Evolutionary conservation across 225 moss, liverwort and hornwort species (phyloP).

Genomic region (Antitrichia curtipendula): DNA sequence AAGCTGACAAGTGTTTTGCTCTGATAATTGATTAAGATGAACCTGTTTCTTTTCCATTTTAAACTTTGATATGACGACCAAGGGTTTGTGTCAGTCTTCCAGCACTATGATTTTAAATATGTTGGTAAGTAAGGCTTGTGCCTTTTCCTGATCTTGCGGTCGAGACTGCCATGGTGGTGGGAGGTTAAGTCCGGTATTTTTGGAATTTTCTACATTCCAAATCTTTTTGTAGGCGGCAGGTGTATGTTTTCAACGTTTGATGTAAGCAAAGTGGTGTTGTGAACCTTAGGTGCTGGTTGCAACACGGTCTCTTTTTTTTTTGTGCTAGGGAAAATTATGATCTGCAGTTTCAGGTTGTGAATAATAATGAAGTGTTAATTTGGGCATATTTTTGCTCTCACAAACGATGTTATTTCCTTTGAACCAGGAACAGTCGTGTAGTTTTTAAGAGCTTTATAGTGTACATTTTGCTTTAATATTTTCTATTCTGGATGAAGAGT

Average conservation of each 20-base stretch:
- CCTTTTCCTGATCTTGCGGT: not conserved
- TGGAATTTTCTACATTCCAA: not conserved
- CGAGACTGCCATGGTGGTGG: not conserved
- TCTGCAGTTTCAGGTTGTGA: not conserved
- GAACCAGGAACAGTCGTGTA: not conserved
- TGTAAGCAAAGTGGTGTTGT: not conserved
- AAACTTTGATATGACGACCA: not conserved
- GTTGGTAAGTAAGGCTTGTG: not conserved
- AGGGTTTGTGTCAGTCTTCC: not conserved
- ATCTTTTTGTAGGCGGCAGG: not conserved
- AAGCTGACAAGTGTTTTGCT: not conserved
- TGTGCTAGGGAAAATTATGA: not conserved
- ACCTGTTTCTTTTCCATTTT: not conserved
- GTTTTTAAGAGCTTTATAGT: not conserved
- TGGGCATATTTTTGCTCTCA: not conserved
- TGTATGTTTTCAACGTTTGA: not conserved
- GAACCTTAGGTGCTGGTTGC: not conserved
- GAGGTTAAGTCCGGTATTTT: not conserved
- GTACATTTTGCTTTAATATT: not conserved
- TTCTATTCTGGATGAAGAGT: not conserved
- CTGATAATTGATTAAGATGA: not conserved
- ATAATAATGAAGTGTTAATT: not conserved
- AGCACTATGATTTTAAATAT: not conserved
- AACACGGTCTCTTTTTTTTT: not conserved
- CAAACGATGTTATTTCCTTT: not conserved